Percentiles rank a stretch among this genome's conserved stretches.
Evolutionary conservation across 73 alveolate species (phyloP).

Genomic region (Paramecium caudatum): DNA sequence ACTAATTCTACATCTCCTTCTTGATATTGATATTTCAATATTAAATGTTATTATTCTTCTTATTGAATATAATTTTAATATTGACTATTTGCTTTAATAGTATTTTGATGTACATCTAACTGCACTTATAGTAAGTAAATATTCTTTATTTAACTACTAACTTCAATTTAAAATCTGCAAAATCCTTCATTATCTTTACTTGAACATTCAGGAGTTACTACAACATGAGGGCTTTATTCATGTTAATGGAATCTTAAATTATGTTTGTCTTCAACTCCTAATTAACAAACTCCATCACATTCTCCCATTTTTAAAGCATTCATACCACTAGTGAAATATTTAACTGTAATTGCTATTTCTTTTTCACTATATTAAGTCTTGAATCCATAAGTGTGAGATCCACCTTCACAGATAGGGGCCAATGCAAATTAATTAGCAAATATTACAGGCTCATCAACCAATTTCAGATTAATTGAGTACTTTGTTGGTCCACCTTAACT

Average conservation of each 20-base stretch:
- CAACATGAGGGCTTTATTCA: not conserved
- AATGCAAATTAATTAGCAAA: not conserved
- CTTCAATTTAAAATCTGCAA: not conserved
- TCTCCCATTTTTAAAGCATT: not conserved
- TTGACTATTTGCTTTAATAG: not conserved
- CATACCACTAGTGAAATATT: not conserved
- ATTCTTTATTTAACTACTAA: not conserved
- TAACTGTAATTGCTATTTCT: not conserved
- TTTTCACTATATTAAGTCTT: not conserved
- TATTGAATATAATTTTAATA: not conserved
- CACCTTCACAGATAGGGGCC: not conserved
- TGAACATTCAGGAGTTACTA: not conserved
- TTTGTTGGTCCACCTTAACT: not conserved
- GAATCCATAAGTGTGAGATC: not conserved
- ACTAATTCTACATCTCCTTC: constrained; percentile 43
- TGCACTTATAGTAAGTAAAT: not conserved
- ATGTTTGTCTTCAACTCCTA: not conserved
- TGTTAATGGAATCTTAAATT: not conserved
- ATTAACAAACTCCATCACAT: not conserved
- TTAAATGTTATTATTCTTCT: constrained; percentile 8
- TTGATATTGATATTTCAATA: constrained; percentile 25
- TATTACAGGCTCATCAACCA: not conserved
- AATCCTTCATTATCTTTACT: constrained; percentile 31
- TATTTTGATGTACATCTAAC: not conserved
- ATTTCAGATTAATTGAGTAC: not conserved